Evolutionary conservation across 352 stramenopile genomes (phyloP), one percentile per base, ranked within the genome.

Genomic region (Phytophthora citricola): DNA sequence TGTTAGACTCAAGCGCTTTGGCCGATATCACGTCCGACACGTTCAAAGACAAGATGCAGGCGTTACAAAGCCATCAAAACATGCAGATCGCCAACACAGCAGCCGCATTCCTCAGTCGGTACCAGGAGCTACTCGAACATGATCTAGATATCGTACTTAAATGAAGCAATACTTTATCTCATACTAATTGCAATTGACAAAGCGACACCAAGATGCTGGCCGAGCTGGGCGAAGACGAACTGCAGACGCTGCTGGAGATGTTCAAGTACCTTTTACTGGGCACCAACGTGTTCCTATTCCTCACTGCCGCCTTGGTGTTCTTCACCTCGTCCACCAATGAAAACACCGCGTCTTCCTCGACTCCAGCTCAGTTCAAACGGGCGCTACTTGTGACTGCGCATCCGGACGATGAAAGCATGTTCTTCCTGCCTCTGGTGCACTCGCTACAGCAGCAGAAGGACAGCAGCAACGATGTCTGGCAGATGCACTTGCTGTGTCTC

Each of bases 361-460:
- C 43, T 39, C 27, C 15, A 4, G 24, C 14, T 14, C 59, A 52
- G n/a, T 50, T 63, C 6, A 91, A 89, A 45, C 71, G 64, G 1
- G 84, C 85, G 54, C 63, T 95, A 51, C 62, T 98, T 8, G 88
- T 99, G 41, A 98, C 91, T 7, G 94, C 95, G n/a, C 96, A 99
- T 78, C 96, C 96, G 40, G 96, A 99, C 65, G 96, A 99, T 71
- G 96, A 99, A 76, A 97, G 90, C 73, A 98, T 99, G 95, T 99
- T 99, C 70, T 99, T 99, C 79, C 44, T 98, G 58, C 96, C 96
- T 4, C 84, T 97, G 24, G 87, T 88, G 59, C 73, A 83, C 36
- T 94, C 74, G 41, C 69, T 92, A n/a, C 73, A 77, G 43, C 72
- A 66, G 7, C 43, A 50, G 14, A 24, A 56, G 2, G 34, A 71